These are phyloP conservation scores for Boletus speciosus DNA, from an alignment of 768 basidiomycete species.

Conservation along the genomic window DNA sequence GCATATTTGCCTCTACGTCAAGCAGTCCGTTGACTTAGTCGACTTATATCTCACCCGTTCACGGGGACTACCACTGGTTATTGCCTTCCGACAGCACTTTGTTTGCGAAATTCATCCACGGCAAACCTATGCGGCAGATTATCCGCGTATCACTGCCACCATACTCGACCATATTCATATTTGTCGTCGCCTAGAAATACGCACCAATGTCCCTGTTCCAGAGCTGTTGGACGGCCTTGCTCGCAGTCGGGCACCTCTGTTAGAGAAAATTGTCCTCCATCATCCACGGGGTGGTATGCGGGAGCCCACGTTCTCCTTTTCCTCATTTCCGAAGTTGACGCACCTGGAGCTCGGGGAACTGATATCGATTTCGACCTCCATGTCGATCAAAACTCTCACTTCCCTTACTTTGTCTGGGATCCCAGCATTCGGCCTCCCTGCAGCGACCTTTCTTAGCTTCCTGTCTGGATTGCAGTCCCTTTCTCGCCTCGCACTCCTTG, in stretches of 20 bases:
- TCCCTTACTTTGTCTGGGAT: constrained; percentile 24
- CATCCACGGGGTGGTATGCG: constrained; percentile 14
- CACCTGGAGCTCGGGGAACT: constrained; percentile 23
- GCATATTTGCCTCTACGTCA: constrained; percentile 22
- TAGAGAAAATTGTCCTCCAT: constrained; percentile 25
- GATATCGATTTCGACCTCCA: constrained; percentile 16
- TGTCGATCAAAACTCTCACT: constrained; percentile 17
- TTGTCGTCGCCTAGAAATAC: constrained; percentile 26
- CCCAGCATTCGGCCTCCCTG: constrained; percentile 22
- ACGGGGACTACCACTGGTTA: constrained; percentile 20
- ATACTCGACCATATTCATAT: constrained; percentile 28
- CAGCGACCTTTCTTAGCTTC: constrained; percentile 18
- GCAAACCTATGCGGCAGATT: constrained; percentile 21
- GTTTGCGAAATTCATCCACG: constrained; percentile 18
- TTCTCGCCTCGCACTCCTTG: constrained; percentile 22
- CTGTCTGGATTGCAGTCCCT: constrained; percentile 22
- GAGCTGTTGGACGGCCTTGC: constrained; percentile 24
- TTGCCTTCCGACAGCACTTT: constrained; percentile 23
- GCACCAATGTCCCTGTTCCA: constrained; percentile 22
- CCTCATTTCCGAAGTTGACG: constrained; percentile 20
- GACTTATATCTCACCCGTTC: constrained; percentile 27
- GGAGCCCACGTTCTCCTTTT: constrained; percentile 13
- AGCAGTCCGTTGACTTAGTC: constrained; percentile 26
- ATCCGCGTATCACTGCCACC: constrained; percentile 18
- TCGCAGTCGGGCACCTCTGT: constrained; percentile 21